These are phyloP conservation scores for Senecio squalidus DNA, from an alignment of 140 eudicot genomes.

Conservation along the genomic window DNA sequence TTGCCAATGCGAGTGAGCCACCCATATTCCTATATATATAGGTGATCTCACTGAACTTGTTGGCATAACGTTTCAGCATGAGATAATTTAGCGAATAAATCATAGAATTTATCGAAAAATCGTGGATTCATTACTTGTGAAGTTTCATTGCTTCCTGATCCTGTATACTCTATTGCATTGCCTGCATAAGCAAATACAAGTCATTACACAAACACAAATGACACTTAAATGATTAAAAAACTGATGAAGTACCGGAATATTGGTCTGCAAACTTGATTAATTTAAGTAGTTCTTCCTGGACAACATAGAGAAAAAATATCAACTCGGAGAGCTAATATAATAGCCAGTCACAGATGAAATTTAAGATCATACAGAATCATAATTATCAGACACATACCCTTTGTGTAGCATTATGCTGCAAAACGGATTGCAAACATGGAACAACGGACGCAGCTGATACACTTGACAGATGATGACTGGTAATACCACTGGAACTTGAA, in stretches of 20 bases:
- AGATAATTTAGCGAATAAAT: neutral
- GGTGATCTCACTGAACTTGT: neutral
- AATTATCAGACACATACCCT: conserved; percentile 46
- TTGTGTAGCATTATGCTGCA: conserved; percentile 78
- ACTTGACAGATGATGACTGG: conserved; percentile 31
- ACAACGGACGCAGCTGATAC: conserved; percentile 57
- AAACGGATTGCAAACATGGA: conserved; percentile 72
- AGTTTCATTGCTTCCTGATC: conserved; percentile 43
- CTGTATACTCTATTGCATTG: conserved; percentile 41
- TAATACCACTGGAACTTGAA: conserved; percentile 33
- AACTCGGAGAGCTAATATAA: neutral
- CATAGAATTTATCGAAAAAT: neutral
- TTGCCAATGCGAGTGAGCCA: too few species aligned
- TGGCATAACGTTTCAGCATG: neutral
- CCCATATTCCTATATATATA: neutral
- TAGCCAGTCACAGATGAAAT: conserved; percentile 1
- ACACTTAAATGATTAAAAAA: neutral
- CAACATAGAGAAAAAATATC: conserved; percentile 3
- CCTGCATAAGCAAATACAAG: conserved; percentile 38
- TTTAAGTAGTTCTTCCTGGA: conserved; percentile 77
- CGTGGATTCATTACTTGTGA: conserved; percentile 44
- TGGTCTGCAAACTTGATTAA: conserved; percentile 75
- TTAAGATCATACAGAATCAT: conserved; percentile 1
- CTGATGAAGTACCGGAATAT: conserved; percentile 45
- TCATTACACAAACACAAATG: conserved; percentile 8